Percentiles rank a stretch among this genome's conserved stretches.
These are phyloP conservation scores for Colletotrichum musicola DNA, from an alignment of 2,329 filamentous ascomycete genomes.

Conservation along the genomic window DNA sequence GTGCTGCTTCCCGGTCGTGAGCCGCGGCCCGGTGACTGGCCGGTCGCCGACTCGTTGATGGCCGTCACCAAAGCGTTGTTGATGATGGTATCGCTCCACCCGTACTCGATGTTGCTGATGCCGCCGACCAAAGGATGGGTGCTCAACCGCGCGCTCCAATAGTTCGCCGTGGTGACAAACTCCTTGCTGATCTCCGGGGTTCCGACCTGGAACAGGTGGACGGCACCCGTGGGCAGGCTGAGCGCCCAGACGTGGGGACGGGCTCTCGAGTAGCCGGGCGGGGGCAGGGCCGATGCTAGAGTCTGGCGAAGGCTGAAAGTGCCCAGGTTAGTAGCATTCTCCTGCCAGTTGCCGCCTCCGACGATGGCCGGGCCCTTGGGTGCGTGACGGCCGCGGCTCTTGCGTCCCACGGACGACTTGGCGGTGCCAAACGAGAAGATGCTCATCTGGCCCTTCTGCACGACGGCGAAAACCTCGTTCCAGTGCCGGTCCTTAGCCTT, in stretches of 20 bases:
- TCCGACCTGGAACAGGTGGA: conserved; percentile 98
- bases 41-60: conserved; percentile 60
- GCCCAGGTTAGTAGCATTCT: conserved; percentile 91
- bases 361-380: conserved; percentile 74
- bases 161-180: conserved; percentile 94
- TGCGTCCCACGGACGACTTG: conserved; percentile 80
- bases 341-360: conserved; percentile 97
- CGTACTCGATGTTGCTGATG: conserved; percentile 97
- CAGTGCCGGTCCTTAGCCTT: conserved; percentile 94
- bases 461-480: conserved; percentile 94
- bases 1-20: conserved; percentile 66
- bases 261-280: conserved; percentile 91
- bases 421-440: conserved; percentile 92
- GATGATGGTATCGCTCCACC: conserved; percentile 90
- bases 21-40: conserved; percentile 47
- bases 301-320: conserved; percentile 91
- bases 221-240: conserved; percentile 89
- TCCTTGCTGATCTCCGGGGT: conserved; percentile 95
- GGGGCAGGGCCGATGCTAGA: conserved; percentile 88
- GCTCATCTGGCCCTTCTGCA: conserved; percentile 94
- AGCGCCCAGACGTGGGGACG: conserved; percentile 95
- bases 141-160: conserved; percentile 95
- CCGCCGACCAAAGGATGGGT: conserved; percentile 94
- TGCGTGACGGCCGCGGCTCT: conserved; percentile 65
- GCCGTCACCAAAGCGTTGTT: conserved; percentile 67